A percentile compares a stretch with the other conserved stretches of the same genome.
These are phyloP conservation scores for Dacryopinax spathularia DNA, from an alignment of 768 basidiomycete species.

Conservation along the genomic window DNA sequence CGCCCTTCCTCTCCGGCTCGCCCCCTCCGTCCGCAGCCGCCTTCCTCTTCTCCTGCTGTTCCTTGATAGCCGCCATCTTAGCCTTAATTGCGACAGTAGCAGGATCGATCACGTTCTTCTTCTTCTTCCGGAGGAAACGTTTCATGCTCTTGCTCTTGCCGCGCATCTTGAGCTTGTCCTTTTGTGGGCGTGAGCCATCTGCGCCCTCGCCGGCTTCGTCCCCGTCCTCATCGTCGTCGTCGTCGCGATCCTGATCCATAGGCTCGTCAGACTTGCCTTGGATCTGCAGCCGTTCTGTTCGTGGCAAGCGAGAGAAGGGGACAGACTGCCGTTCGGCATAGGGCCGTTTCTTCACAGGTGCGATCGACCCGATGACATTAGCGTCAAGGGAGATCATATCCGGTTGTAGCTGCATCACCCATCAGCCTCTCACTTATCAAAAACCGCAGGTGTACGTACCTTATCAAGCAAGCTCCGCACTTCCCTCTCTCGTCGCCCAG, in stretches of 20 bases:
- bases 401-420: constrained; percentile 55
- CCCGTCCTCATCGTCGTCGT: constrained; percentile 16
- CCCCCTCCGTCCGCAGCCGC: constrained; percentile 6
- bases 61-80: constrained; percentile 16
- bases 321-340: constrained; percentile 15
- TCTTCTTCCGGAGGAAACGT: constrained; percentile 70
- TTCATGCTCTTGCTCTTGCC: constrained; percentile 28
- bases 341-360: neutral
- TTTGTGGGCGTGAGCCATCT: constrained; percentile 9
- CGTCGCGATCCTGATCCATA: neutral
- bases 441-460: constrained; percentile 26
- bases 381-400: constrained; percentile 65
- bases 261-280: constrained; percentile 39
- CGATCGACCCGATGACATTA: constrained; percentile 17
- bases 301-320: constrained; percentile 44
- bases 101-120: constrained; percentile 90
- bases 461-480: constrained; percentile 84
- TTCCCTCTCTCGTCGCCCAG: constrained; percentile 72
- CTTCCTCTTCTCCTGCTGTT: constrained; percentile 10
- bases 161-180: constrained; percentile 8
- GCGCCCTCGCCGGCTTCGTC: too few relatives aligned
- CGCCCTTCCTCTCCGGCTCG: neutral
- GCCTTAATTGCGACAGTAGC: constrained; percentile 25
- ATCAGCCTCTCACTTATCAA: neutral
- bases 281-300: constrained; percentile 61